Conservation (phyloP, 352 stramenopile genomes). For the Phytophthora rubi region DNA sequence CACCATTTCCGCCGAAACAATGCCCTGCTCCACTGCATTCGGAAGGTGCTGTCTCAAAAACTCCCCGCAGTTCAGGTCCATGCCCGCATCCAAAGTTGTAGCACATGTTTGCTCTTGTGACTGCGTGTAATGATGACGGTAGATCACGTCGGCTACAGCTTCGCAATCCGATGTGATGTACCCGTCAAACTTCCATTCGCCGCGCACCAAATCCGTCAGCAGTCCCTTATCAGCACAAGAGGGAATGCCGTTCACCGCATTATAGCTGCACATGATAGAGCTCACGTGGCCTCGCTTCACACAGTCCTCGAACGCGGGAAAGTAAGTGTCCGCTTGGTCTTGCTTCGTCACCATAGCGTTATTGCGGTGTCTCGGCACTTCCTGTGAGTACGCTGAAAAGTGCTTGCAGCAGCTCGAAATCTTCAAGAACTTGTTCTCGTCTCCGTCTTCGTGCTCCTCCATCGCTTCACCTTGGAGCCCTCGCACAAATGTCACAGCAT, state of each 20-base stretch:
- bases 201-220: conserved; percentile 78
- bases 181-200: conserved; percentile 89
- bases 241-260: conserved; percentile 93
- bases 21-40: conserved; percentile 66
- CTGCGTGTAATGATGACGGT: conserved; percentile 84
- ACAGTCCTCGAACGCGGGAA: conserved; percentile 84
- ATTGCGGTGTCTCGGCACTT: conserved; percentile 83
- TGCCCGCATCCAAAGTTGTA: conserved; percentile 67
- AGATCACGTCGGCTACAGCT: conserved; percentile 82
- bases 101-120: conserved; percentile 59
- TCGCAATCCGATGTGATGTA: conserved; percentile 94
- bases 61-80: conserved; percentile 87
- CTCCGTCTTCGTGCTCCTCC: conserved; percentile 19
- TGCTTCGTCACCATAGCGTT: conserved; percentile 87
- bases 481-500: conserved; percentile 85
- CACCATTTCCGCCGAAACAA: conserved; percentile 64
- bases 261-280: conserved; percentile 96
- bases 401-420: conserved; percentile 92
- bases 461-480: conserved; percentile 79
- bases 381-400: conserved; percentile 91
- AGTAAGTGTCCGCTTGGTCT: conserved; percentile 92
- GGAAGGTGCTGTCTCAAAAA: conserved; percentile 73
- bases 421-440: conserved; percentile 60
- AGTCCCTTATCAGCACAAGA: conserved; percentile 89
- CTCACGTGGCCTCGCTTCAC: conserved; percentile 78